A percentile compares a stretch with the other conserved stretches of the same genome.
Conservation (phyloP, 345 rosid genomes). For the Populus nigra region DNA sequence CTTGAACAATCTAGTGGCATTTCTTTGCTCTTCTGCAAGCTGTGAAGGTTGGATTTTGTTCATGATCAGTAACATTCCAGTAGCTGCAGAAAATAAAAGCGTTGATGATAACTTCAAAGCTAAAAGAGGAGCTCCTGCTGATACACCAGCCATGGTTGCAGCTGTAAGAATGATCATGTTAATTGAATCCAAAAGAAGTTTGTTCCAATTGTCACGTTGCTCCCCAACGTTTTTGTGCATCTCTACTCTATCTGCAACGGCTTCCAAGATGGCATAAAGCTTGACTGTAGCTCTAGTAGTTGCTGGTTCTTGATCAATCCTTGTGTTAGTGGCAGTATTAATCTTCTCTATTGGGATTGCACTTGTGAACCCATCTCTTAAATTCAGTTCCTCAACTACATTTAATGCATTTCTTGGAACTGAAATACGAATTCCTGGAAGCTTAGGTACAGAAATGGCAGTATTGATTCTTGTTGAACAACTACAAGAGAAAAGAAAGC, state of each 20-base stretch:
- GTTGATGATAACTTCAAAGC: conserved; percentile 45
- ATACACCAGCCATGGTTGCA: conserved; percentile 51
- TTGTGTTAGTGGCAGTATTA: background rate
- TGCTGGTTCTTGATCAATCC: background rate
- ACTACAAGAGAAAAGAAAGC: conserved; percentile 17
- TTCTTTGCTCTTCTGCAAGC: conserved; percentile 46
- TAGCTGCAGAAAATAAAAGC: conserved; percentile 31
- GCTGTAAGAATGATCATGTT: conserved; percentile 68
- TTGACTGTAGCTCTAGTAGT: conserved; percentile 24
- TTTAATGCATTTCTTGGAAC: conserved; percentile 21
- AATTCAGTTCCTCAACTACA: conserved; percentile 1
- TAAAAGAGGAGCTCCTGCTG: conserved; percentile 25
- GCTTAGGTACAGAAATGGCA: conserved; percentile 44
- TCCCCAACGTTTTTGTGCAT: conserved; percentile 65
- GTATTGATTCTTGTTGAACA: conserved; percentile 28
- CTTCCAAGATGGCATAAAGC: conserved; percentile 49
- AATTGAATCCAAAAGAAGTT: conserved; percentile 54
- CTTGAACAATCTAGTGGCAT: conserved; percentile 31
- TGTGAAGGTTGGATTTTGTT: conserved; percentile 47
- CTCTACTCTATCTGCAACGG: conserved; percentile 59
- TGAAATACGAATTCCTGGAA: conserved; percentile 36
- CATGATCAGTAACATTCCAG: conserved; percentile 30
- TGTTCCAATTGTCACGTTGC: conserved; percentile 69
- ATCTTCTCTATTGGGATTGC: conserved; percentile 7
- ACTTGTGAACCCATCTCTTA: conserved; percentile 4